Evolutionary conservation across 2,329 filamentous ascomycete species (phyloP), one percentile per base, ranked within the genome.

Genomic region (Chaetomiaceae sp.): DNA sequence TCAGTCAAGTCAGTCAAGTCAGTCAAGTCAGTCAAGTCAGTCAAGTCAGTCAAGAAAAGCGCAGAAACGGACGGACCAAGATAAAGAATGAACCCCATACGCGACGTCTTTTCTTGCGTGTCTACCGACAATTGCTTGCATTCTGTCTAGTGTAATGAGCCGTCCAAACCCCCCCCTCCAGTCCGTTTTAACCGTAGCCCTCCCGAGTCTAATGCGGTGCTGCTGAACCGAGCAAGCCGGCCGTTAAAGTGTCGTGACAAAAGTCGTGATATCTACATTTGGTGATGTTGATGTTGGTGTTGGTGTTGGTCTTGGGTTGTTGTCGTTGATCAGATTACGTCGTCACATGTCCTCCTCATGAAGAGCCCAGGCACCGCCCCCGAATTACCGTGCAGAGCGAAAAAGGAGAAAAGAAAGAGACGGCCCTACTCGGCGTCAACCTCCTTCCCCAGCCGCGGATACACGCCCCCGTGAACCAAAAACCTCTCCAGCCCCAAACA

Each of bases 401-500:
- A n/a, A n/a, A n/a, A n/a, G n/a, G n/a, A n/a, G n/a, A n/a, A n/a
- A n/a, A n/a, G n/a, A n/a, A n/a, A n/a, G n/a, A n/a, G n/a, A n/a
- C n/a, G n/a, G n/a, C n/a, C n/a, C n/a, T n/a, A n/a, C n/a, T n/a
- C n/a, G n/a, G n/a, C n/a, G n/a, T n/a, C n/a, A n/a, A n/a, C n/a
- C n/a, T n/a, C 30, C 44, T 42, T 45, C 27, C 46, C 51, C 31
- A 62, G 41, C 40, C 54, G 61, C 2, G 67, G 67, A 47, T 73
- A 75, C 6, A 62, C 50, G 3, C 70, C 70, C 3, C 68, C 66
- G n/a, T 59, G 54, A 16, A 73, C 64, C 8, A 74, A 55, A 45
- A 69, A 74, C 20, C 65, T 62, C 62, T 74, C 72, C 55, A 74
- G 69, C 6, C 65, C 67, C 16, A 62, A 52, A 27, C 66, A 70